These are phyloP conservation scores for Globisporangium nagaii DNA, from an alignment of 352 stramenopile species.

Conservation along the genomic window DNA sequence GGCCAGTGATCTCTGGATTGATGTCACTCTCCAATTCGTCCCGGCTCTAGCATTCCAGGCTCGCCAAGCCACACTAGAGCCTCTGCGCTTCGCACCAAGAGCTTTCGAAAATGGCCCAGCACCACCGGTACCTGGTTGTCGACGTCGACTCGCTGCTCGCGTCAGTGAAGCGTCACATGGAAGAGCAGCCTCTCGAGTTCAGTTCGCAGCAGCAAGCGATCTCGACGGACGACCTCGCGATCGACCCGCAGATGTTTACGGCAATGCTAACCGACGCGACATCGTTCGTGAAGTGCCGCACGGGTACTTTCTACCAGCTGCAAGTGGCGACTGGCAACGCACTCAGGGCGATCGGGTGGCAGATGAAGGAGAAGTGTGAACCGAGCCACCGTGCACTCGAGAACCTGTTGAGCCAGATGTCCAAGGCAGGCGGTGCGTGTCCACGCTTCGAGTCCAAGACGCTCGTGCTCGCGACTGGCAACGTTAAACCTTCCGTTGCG, in stretches of 20 bases:
- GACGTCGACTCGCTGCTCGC: constrained; percentile 18
- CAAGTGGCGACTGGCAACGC: constrained; percentile 12
- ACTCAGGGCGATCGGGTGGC: constrained; percentile 13
- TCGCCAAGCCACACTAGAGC: too few species aligned
- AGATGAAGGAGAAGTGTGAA: constrained; percentile 21
- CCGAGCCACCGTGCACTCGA: constrained; percentile 19
- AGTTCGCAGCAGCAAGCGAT: constrained; percentile 11
- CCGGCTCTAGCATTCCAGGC: too few species aligned
- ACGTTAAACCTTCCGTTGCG: constrained; percentile 3
- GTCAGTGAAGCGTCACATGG: constrained; percentile 8
- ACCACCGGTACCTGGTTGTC: constrained; percentile 20
- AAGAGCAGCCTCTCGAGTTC: constrained; percentile 12
- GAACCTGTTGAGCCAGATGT: constrained; percentile 18
- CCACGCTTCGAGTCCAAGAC: constrained; percentile 1
- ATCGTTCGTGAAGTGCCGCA: constrained; percentile 12
- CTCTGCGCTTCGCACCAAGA: too few species aligned
- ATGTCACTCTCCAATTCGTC: too few species aligned
- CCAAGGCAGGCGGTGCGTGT: neutral
- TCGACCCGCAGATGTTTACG: constrained; percentile 13
- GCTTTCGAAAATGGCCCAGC: neutral
- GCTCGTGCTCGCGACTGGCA: constrained; percentile 12
- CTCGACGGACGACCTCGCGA: constrained; percentile 9
- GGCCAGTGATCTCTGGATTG: too few species aligned
- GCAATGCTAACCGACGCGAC: constrained; percentile 12
- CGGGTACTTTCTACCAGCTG: constrained; percentile 19